Conservation (phyloP, 2,329 filamentous ascomycete genomes). For the Delphinella strobiligena region DNA sequence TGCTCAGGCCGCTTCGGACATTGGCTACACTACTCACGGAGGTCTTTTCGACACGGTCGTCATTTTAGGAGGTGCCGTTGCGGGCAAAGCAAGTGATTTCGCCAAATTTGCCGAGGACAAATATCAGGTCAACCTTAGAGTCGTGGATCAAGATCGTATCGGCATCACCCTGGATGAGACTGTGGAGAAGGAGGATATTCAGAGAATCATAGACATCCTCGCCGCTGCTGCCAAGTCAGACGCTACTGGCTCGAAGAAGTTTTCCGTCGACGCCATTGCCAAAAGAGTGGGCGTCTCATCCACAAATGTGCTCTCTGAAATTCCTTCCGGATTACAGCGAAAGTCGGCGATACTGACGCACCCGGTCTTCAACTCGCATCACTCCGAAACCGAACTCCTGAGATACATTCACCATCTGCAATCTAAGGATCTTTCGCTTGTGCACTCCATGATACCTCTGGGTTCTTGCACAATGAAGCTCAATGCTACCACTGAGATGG, state of each 20-base stretch:
- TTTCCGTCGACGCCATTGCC: slow-evolving; percentile 20
- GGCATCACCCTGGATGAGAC: slow-evolving; percentile 73
- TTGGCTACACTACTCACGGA: slow-evolving; percentile 42
- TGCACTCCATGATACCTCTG: slow-evolving; percentile 95
- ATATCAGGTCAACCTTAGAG: slow-evolving; percentile 50
- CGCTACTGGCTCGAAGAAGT: slow-evolving; percentile 15
- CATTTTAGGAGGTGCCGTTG: slow-evolving; percentile 35
- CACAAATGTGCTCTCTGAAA: slow-evolving; percentile 19
- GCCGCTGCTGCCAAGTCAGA: slow-evolving; percentile 9
- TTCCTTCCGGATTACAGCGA: slow-evolving; percentile 53
- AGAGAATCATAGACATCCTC: slow-evolving; percentile 38
- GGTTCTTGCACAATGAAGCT: slow-evolving; percentile 99
- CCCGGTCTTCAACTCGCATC: slow-evolving; percentile 87
- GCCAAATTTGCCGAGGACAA: slow-evolving; percentile 37
- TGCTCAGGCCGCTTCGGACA: slow-evolving; percentile 41
- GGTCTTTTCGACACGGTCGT: slow-evolving; percentile 72
- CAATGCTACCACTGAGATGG: slow-evolving; percentile 88
- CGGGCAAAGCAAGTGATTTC: slow-evolving; percentile 34
- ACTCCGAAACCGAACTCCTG: slow-evolving; percentile 87
- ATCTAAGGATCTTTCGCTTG: slow-evolving; percentile 85
- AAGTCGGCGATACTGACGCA: slow-evolving; percentile 71
- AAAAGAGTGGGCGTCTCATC: slow-evolving; percentile 25
- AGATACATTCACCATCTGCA: slow-evolving; percentile 89
- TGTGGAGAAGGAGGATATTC: slow-evolving; percentile 43
- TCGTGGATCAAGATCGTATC: slow-evolving; percentile 47